Evolutionary conservation across 2,329 filamentous ascomycete species (phyloP).

Genomic region (Pseudogymnoascus sp.): DNA sequence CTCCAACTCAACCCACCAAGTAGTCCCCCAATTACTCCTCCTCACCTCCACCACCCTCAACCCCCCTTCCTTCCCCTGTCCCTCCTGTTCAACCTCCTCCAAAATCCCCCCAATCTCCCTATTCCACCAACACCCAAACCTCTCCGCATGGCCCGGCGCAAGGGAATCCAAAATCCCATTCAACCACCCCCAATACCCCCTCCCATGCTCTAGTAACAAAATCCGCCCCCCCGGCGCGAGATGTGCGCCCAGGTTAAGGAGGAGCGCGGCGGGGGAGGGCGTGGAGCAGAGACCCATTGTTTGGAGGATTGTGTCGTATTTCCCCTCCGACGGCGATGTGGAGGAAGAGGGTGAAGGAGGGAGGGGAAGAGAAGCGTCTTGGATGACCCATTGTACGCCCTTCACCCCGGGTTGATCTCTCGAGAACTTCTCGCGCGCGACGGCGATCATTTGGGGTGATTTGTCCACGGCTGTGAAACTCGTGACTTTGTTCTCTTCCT

Average conservation of each 20-base stretch:
- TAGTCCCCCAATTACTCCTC: slow-evolving; percentile 48
- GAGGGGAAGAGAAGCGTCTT: slow-evolving; percentile 23
- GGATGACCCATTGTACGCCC: slow-evolving; percentile 33
- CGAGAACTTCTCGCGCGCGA: slow-evolving; percentile 46
- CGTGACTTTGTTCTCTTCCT: slow-evolving; percentile 33
- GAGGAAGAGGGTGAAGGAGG: slow-evolving; percentile 22
- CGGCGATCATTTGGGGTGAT: slow-evolving; percentile 50
- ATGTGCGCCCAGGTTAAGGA: slow-evolving; percentile 44
- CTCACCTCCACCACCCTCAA: slow-evolving; percentile 48
- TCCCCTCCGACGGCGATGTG: slow-evolving; percentile 17
- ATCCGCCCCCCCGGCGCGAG: slow-evolving; percentile 52
- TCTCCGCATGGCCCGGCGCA: slow-evolving; percentile 46
- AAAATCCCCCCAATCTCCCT: slow-evolving; percentile 51
- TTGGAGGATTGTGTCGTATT: slow-evolving; percentile 56
- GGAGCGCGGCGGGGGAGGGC: slow-evolving; percentile 44
- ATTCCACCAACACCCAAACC: slow-evolving; percentile 63
- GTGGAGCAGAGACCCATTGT: slow-evolving; percentile 60
- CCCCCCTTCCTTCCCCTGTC: slow-evolving; percentile 28
- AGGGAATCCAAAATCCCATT: slow-evolving; percentile 49
- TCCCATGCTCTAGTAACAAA: slow-evolving; percentile 54
- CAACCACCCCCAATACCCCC: slow-evolving; percentile 45
- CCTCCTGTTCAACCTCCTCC: slow-evolving; percentile 42
- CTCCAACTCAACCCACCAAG: slow-evolving; percentile 49
- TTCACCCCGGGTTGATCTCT: slow-evolving; percentile 34
- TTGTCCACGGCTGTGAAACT: slow-evolving; percentile 57